Percentiles rank a stretch among this genome's conserved stretches.
phyloP scores from a whole-genome alignment of 768 basidiomycete species.

The Lactarius vividus region DNA sequence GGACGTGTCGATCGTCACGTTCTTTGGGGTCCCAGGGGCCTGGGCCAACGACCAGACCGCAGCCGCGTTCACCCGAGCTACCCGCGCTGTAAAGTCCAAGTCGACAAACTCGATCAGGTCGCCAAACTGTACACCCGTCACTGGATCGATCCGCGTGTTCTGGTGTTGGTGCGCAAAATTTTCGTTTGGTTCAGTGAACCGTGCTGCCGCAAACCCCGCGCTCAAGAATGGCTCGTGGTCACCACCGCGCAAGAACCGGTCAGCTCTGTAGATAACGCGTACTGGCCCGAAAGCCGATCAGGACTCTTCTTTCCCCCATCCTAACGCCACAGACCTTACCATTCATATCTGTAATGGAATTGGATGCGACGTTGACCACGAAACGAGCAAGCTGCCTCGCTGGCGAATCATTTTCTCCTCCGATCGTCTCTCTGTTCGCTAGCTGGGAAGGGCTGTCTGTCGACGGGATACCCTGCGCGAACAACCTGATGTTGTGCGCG shows the following conservation, averaged over 20 bases:
- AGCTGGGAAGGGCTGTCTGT: conserved; percentile 42
- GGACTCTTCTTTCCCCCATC: neutral
- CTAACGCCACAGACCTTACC: conserved; percentile 37
- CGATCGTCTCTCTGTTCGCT: conserved; percentile 39
- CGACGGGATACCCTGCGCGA: conserved; percentile 48
- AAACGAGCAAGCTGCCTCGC: conserved; percentile 52
- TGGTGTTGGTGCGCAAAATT: conserved; percentile 60
- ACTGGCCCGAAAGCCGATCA: conserved; percentile 35
- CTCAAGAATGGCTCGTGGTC: conserved; percentile 52
- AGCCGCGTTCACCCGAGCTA: conserved; percentile 51
- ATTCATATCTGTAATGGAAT: conserved; percentile 47
- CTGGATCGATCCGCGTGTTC: conserved; percentile 44
- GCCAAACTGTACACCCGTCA: conserved; percentile 52
- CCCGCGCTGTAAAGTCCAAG: conserved; percentile 50
- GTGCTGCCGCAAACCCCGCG: conserved; percentile 50
- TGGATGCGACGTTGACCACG: conserved; percentile 49
- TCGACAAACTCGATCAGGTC: conserved; percentile 54
- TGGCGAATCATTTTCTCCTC: conserved; percentile 55
- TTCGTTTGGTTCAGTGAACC: conserved; percentile 57
- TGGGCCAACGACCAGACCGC: conserved; percentile 55
- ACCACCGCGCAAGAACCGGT: conserved; percentile 55
- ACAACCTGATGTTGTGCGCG: conserved; percentile 51
- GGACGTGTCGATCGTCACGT: conserved; percentile 45
- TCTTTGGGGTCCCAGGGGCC: conserved; percentile 52
- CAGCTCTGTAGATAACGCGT: conserved; percentile 49